These are phyloP conservation scores for Metschnikowia henanensis DNA, from an alignment of 805 yeast genomes.

Conservation along the genomic window DNA sequence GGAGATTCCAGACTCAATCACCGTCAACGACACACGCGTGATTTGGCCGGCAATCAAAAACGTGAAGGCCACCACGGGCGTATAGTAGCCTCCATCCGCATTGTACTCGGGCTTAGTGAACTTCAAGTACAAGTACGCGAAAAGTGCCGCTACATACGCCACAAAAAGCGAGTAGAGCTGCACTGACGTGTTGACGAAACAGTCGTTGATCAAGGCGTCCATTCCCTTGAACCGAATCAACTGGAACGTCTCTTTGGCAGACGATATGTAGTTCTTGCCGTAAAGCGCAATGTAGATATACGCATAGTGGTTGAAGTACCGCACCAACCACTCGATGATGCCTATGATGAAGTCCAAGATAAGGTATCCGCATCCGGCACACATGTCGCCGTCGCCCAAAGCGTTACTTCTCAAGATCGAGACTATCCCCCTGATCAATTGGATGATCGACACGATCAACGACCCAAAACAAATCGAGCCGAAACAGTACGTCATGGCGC, in stretches of 20 bases:
- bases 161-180: conserved; percentile 74
- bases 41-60: conserved; percentile 76
- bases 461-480: conserved; percentile 92
- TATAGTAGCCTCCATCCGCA: conserved; percentile 56
- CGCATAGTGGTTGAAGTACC: conserved; percentile 89
- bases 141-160: conserved; percentile 58
- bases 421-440: conserved; percentile 58
- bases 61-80: conserved; percentile 73
- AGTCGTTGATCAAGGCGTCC: conserved; percentile 83
- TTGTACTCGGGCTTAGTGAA: conserved; percentile 70
- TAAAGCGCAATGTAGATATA: conserved; percentile 84
- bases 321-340: conserved; percentile 73
- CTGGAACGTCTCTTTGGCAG: conserved; percentile 83
- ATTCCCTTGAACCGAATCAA: conserved; percentile 77
- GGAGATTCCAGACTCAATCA: conserved; percentile 78
- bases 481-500: conserved; percentile 82
- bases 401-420: conserved; percentile 52
- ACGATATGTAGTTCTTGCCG: conserved; percentile 71
- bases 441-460: conserved; percentile 67
- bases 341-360: conserved; percentile 60
- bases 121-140: conserved; percentile 64
- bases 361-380: conserved; percentile 52
- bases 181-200: conserved; percentile 74
- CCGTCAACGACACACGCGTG: conserved; percentile 67
- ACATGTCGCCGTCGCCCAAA: conserved; percentile 49